Evolutionary conservation across 352 stramenopile genomes (phyloP), one percentile per base, ranked within the genome.

Genomic region (Globisporangium lucens): DNA sequence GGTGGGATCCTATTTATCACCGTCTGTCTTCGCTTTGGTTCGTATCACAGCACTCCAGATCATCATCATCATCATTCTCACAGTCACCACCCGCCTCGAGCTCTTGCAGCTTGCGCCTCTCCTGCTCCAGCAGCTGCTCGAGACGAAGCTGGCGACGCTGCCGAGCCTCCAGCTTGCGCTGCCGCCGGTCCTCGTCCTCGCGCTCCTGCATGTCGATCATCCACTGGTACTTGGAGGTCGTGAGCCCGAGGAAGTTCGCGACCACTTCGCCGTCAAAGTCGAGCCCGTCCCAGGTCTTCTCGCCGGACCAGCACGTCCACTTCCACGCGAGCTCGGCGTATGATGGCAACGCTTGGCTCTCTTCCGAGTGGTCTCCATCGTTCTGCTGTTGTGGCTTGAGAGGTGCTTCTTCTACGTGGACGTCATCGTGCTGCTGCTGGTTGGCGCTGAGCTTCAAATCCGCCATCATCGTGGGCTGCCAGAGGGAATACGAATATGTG

Each of bases 141-240:
- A 95, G 72, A 10, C 71, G 76, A 49, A 95, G 61, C 55, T 92
- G 83, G 38, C 82, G 79, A 3, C 80, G 80, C 66, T 96, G 85
- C 6, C 73, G 70, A 0, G 75, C 78, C 61, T 93, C 82, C 13
- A 93, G 75, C 53, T 74, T 71, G 10, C 85, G 81, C 38, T 84
- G 71, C 13, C 66, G 71, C 33, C 81, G 85, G 29, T 96, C 82
- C 46, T 92, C 79, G 49, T 85, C 61, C 58, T 94, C 85, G 20
- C 86, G 83, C 70, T 85, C 78, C 51, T 93, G 79, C 55, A 87
- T 73, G 57, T 92, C 83, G 56, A 93, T 70, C 47, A 94, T 87
- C 84, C 87, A 94, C 68, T 94, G 85, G 66, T 93, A 94, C 68
- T 95, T 89, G 24, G 84, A 94, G 15, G 78, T 80, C n/a, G 82